Percentiles rank a stretch among this genome's conserved stretches.
Conservation (phyloP, 2,329 filamentous ascomycete genomes). For the Diaporthe sp. region DNA sequence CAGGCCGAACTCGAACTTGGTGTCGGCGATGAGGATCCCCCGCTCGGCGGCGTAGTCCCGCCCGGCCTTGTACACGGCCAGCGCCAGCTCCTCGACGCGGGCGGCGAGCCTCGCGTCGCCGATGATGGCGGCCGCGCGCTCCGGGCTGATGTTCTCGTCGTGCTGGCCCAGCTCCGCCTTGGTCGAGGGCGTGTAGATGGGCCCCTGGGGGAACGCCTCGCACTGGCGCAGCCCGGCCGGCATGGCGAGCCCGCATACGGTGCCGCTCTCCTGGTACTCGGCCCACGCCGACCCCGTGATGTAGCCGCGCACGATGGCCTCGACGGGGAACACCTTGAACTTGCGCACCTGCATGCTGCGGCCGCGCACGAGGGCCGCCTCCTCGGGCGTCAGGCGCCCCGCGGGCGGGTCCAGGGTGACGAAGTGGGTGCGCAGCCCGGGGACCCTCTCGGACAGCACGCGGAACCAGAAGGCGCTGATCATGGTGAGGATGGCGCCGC, state of each 20-base stretch:
- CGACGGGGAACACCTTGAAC: slow-evolving; percentile 82
- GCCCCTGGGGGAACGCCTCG: slow-evolving; percentile 73
- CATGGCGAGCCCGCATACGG: slow-evolving; percentile 83
- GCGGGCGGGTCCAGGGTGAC: slow-evolving; percentile 59
- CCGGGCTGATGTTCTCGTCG: slow-evolving; percentile 87
- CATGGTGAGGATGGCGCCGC: slow-evolving; percentile 66
- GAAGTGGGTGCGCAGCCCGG: slow-evolving; percentile 67
- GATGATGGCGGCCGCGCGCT: slow-evolving; percentile 73
- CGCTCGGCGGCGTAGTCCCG: slow-evolving; percentile 74
- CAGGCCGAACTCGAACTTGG: slow-evolving; percentile 76
- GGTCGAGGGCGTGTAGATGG: slow-evolving; percentile 84
- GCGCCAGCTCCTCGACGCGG: slow-evolving; percentile 74
- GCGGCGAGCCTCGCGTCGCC: slow-evolving; percentile 72
- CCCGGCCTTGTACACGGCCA: slow-evolving; percentile 75
- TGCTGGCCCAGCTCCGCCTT: slow-evolving; percentile 86
- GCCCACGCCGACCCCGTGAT: slow-evolving; percentile 88
- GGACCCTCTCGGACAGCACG: slow-evolving; percentile 60
- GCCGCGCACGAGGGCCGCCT: slow-evolving; percentile 68
- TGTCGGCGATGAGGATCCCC: slow-evolving; percentile 81
- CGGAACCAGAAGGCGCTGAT: slow-evolving; percentile 68
- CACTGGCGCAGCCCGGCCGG: slow-evolving; percentile 79
- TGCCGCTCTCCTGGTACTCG: slow-evolving; percentile 80
- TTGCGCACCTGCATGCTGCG: slow-evolving; percentile 85
- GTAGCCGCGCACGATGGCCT: slow-evolving; percentile 91
- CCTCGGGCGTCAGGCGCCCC: slow-evolving; percentile 53